Evolutionary conservation across 129 eudicot genomes (phyloP), one percentile per base, ranked within the genome.

Genomic region (Apium graveolens): DNA sequence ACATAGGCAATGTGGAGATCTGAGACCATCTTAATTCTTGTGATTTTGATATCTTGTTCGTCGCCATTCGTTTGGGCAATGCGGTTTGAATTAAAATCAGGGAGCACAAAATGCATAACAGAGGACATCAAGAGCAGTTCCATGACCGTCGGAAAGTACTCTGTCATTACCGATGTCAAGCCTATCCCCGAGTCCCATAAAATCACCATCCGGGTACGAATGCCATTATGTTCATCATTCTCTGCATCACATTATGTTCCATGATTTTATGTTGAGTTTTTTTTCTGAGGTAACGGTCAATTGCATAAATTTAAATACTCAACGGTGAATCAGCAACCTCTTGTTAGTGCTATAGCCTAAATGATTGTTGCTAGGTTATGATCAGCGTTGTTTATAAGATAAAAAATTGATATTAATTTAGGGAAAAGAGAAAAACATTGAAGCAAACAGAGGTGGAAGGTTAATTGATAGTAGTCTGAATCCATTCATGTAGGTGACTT

Each of bases 401-500:
- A 21, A 11, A 53, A 53, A 53, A 7, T 7, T 53, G 63, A 9
- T 53, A 16, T 46, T 46, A 16, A 46, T 46, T 46, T 46, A 46
- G 53, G 53, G 45, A 17, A 70, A 17, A 11, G 11, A 13, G 13
- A 4, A 21, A 55, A 21, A 9, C 20, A 21, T 24, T 12, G 24
- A 17, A 34, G 73, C 1, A 32, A 69, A 69, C 27, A 69, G 39
- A n/a, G 39, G 39, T 66, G 41, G 39, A 20, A 18, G 75, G 9
- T 71, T 71, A 20, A 32, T 21, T 41, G 18, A 21, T 24, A 32
- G 11, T n/a, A 37, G 21, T 68, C 12, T 57, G 55, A 60, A 60
- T 60, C 34, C 17, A 27, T 14, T n/a, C 24, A 39, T 77, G 43
- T 76, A 93, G 98, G 92, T 91, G 44, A 87, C 94, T 38, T 90